Percentiles rank a stretch among this genome's conserved stretches.
phyloP scores from a whole-genome alignment of 352 stramenopile genomes.

The Phytopythium delawarense region DNA sequence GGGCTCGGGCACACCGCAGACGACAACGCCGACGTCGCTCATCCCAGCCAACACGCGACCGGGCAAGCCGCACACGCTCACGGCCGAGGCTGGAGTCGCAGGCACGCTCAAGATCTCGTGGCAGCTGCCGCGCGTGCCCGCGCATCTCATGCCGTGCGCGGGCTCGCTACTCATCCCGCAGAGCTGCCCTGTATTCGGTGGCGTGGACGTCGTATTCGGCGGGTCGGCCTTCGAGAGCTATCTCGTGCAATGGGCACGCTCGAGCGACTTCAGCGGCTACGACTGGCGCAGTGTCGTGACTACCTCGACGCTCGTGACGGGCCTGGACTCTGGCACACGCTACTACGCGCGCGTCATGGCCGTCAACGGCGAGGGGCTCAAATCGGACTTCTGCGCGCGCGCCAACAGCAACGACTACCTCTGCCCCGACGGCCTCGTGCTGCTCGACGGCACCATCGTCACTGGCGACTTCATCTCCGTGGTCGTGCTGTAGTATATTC shows the following conservation, averaged over 20 bases:
- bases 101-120: slow-evolving; percentile 55
- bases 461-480: slow-evolving; percentile 47
- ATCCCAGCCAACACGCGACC: slow-evolving; percentile 50
- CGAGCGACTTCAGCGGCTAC: slow-evolving; percentile 62
- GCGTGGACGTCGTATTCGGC: slow-evolving; percentile 87
- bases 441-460: slow-evolving; percentile 58
- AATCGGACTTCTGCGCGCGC: slow-evolving; percentile 66
- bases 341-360: slow-evolving; percentile 86
- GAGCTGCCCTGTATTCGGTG: slow-evolving; percentile 54
- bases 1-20: slow-evolving; percentile 54
- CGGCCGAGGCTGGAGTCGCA: slow-evolving; percentile 21
- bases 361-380: slow-evolving; percentile 72
- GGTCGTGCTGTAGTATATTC: slow-evolving; percentile 17
- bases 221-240: slow-evolving; percentile 90
- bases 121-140: slow-evolving; percentile 57
- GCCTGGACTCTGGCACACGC: slow-evolving; percentile 58
- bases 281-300: slow-evolving; percentile 65
- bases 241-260: slow-evolving; percentile 88
- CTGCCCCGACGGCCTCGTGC: slow-evolving; percentile 68
- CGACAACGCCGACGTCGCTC: slow-evolving; percentile 38
- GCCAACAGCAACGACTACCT: slow-evolving; percentile 51
- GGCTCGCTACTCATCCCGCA: slow-evolving; percentile 51
- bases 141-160: slow-evolving; percentile 63
- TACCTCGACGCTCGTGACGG: slow-evolving; percentile 51
- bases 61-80: slow-evolving; percentile 63